These are phyloP conservation scores for Pythium periplocum DNA, from an alignment of 352 stramenopile genomes.

Conservation along the genomic window DNA sequence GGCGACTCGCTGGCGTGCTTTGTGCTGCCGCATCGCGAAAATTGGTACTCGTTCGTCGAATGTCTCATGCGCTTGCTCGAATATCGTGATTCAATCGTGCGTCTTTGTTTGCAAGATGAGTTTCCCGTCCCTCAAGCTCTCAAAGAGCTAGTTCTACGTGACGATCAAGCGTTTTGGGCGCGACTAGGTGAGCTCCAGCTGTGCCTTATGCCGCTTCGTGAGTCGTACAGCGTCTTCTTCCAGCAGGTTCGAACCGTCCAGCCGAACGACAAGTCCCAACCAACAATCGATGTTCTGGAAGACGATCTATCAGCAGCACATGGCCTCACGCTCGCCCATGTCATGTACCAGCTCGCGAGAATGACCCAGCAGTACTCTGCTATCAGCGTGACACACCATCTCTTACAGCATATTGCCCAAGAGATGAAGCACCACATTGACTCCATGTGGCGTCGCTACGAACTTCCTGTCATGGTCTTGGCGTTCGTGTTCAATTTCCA, in stretches of 20 bases:
- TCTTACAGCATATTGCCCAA: slow-evolving; percentile 26
- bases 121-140: slow-evolving; percentile 30
- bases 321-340: slow-evolving; percentile 58
- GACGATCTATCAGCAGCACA: slow-evolving; percentile 27
- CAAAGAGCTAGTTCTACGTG: slow-evolving; percentile 47
- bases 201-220: slow-evolving; percentile 49
- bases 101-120: slow-evolving; percentile 32
- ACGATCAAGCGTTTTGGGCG: slow-evolving; percentile 40
- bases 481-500: slow-evolving; percentile 81
- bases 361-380: slow-evolving; percentile 65
- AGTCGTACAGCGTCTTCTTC: slow-evolving; percentile 58
- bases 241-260: slow-evolving; percentile 18
- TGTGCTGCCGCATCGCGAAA: slow-evolving; percentile 43
- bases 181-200: slow-evolving; percentile 30
- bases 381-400: slow-evolving; percentile 2
- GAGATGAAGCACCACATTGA: slow-evolving; percentile 47
- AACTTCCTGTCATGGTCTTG: slow-evolving; percentile 65
- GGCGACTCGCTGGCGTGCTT: slow-evolving; percentile 38
- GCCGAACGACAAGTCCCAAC: slow-evolving; percentile 3
- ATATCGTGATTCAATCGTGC: slow-evolving; percentile 49
- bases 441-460: slow-evolving; percentile 63
- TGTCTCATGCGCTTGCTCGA: slow-evolving; percentile 44
- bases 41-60: slow-evolving; percentile 63
- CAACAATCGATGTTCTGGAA: slow-evolving; percentile 18
- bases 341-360: slow-evolving; percentile 75